Base-by-base conservation (phyloP, 352 stramenopile genomes). In the Globisporangium takayamanum region DNA sequence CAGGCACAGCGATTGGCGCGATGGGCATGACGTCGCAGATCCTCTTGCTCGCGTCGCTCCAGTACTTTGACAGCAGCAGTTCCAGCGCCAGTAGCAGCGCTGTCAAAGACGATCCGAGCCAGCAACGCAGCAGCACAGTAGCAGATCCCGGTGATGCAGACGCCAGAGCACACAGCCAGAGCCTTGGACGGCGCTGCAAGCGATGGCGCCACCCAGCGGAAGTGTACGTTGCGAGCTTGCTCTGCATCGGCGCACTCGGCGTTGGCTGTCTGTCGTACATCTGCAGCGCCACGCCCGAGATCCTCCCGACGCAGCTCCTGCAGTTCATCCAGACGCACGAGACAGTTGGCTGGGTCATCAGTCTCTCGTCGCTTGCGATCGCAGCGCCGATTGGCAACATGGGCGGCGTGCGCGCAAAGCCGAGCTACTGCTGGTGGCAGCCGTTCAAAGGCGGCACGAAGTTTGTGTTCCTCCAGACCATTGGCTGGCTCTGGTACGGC, bases 401-500 rank as follows among this genome's bases (percentile, higher is more conserved):
- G 50, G 73, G 73, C 3, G 72, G 69, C 2, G 65, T 76, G 4
- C 72, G 76, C 20, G 58, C 66, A 0, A 37, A 65, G 0, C 46
- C 67, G 14, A 42, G 50, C 11, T 86, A 73, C 48, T 51, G 44
- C 0, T 76, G 73, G 68, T 86, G 72, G 72, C 76, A 86, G 14
- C 76, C 76, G 5, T 86, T 86, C 50, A 48, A 71, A 3, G 76
- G 76, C 14, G 74, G 73, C n/a, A 80, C 76, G 1, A 79, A 78
- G 50, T 86, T 78, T 58, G 66, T 84, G 7, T 86, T 86, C 53
- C 50, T 86, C 15, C 76, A 86, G 64, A 77, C 68, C 6, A 65
- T 86, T 5, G 76, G 76, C 2, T 86, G 76, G 76, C 61, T 83
- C 20, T 86, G 76, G 76, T 86, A 84, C 37, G 71, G 64, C 0